These are phyloP conservation scores for Dendrobium huoshanense DNA, from an alignment of 106 monocot genomes.

Conservation along the genomic window DNA sequence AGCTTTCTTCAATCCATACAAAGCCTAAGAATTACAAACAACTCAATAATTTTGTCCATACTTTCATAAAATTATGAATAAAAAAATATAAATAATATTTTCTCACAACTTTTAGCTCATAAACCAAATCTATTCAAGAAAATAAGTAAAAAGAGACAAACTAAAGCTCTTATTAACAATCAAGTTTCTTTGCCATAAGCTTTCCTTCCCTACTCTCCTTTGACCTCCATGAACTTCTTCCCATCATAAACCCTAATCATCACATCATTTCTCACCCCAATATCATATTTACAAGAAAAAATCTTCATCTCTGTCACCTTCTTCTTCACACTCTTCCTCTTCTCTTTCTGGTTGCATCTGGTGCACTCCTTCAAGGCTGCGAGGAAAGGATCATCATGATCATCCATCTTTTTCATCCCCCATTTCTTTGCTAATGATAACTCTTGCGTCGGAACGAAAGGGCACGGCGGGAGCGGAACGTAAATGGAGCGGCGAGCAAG, in stretches of 20 bases:
- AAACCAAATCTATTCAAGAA: no score
- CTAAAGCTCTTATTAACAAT: not conserved
- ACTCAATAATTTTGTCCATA: no score
- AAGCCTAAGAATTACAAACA: no score
- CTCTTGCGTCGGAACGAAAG: not conserved
- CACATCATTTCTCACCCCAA: conserved; percentile 10
- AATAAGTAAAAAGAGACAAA: not conserved
- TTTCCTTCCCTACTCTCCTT: not conserved
- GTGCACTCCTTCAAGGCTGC: conserved; percentile 15
- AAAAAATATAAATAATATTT: no score
- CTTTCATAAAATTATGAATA: no score
- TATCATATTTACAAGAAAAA: conserved; percentile 8
- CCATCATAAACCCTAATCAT: not conserved
- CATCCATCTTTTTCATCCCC: not conserved
- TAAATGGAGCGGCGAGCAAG: not conserved
- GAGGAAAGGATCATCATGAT: conserved; percentile 7
- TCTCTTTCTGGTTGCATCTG: not conserved
- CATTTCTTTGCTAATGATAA: not conserved
- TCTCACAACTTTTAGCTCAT: no score
- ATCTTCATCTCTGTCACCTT: not conserved
- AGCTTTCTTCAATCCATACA: no score
- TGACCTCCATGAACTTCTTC: not conserved
- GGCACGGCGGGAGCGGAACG: conserved; percentile 11
- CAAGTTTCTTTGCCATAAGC: not conserved
- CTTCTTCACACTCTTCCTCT: conserved; percentile 5